These are phyloP conservation scores for Eragrostis curvula DNA, from an alignment of 176 grass and related monocot genomes.

Conservation along the genomic window DNA sequence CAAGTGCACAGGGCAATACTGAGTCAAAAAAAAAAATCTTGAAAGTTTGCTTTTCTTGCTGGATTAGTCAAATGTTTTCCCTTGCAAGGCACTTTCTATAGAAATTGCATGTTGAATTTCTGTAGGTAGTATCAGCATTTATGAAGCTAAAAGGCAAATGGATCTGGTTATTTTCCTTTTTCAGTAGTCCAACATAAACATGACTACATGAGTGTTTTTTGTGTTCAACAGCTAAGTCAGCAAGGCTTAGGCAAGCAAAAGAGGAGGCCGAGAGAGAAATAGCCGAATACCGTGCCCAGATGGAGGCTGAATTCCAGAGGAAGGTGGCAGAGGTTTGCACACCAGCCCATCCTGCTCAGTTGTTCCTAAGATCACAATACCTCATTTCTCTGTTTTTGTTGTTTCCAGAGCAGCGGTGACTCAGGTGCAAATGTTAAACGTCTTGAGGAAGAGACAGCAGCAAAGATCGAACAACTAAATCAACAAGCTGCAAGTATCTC, in stretches of 20 bases:
- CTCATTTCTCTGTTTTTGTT: constrained; percentile 10
- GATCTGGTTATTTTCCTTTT: neutral
- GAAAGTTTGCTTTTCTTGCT: neutral
- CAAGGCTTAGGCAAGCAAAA: constrained; percentile 85
- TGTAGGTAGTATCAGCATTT: neutral
- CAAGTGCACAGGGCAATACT: neutral
- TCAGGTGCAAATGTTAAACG: constrained; percentile 85
- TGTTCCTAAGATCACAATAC: neutral
- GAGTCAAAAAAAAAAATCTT: neutral
- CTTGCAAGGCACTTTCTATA: neutral
- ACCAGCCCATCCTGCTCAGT: neutral
- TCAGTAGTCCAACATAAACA: neutral
- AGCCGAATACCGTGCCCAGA: constrained; percentile 69
- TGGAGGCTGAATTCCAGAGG: constrained; percentile 84
- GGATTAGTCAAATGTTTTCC: neutral
- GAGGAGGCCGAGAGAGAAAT: constrained; percentile 88
- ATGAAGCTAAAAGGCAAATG: neutral
- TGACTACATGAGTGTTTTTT: constrained; percentile 4
- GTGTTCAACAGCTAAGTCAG: constrained; percentile 62
- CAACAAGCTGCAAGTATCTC: constrained; percentile 60
- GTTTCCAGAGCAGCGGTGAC: constrained; percentile 70
- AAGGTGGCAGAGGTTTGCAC: constrained; percentile 77
- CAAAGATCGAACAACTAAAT: constrained; percentile 64
- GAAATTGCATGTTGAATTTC: neutral
- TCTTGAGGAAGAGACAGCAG: constrained; percentile 73